Evolutionary conservation across 1,284 basidiomycete species (phyloP).

Genomic region (Fistulinella staudtii): DNA sequence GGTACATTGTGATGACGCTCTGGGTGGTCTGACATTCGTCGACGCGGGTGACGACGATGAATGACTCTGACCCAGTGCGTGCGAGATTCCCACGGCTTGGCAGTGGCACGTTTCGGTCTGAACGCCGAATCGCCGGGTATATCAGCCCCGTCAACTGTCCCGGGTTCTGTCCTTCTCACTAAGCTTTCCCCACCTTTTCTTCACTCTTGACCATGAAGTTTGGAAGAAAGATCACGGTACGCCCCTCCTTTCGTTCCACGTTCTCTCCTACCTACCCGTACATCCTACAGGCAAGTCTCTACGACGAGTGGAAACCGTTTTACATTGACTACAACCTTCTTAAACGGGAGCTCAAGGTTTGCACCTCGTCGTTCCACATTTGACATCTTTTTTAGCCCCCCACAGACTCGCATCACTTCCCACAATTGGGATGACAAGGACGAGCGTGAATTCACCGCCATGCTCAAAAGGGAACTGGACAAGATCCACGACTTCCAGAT

Average conservation of each 20-base stretch:
- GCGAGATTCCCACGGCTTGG: no score
- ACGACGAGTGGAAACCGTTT: constrained; percentile 86
- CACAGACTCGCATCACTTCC: constrained; percentile 54
- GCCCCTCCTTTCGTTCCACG: constrained; percentile 23
- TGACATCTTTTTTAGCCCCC: neutral
- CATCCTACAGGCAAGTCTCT: constrained; percentile 65
- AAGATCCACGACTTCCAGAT: constrained; percentile 97
- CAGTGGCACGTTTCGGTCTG: no score
- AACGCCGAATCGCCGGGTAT: no score
- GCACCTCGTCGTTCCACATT: neutral
- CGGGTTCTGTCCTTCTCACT: neutral
- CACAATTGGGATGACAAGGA: constrained; percentile 72
- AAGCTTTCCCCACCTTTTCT: neutral
- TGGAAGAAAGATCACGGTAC: constrained; percentile 80
- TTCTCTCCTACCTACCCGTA: neutral
- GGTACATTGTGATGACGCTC: constrained; percentile 17
- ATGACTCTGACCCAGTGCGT: no score
- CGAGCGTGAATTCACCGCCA: constrained; percentile 74
- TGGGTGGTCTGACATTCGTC: constrained; percentile 13
- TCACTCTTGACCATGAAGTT: constrained; percentile 66
- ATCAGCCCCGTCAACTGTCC: no score
- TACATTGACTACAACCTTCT: constrained; percentile 88
- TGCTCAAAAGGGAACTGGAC: constrained; percentile 86
- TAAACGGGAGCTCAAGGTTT: constrained; percentile 86
- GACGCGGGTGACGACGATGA: neutral